Evolutionary conservation across 352 stramenopile genomes (phyloP), one percentile per base, ranked within the genome.

Genomic region (Phytophthora ramorum): DNA sequence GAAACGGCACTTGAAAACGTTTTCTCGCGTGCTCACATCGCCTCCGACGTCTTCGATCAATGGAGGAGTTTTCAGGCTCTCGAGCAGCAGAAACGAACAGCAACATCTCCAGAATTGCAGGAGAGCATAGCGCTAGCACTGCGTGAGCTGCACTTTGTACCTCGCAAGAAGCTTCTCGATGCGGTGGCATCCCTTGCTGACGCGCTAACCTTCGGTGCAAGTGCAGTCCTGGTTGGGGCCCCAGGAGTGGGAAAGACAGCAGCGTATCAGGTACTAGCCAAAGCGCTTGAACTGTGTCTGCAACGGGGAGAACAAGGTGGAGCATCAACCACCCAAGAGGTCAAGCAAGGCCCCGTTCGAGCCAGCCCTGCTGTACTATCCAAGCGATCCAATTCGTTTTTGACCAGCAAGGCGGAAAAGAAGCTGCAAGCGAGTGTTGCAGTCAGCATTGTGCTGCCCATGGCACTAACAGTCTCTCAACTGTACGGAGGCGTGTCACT

Each of bases 401-500:
- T 69, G 37, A 58, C 40, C 3, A 16, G 20, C 6, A 62, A 50
- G 12, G 16, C 7, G 4, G 65, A 57, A 0, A 59, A 51, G 47
- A 41, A 6, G 1, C 2, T 26, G 14, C 28, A 26, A 24, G 24
- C 17, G 4, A 72, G 45, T 47, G 44, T 69, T 8, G 30, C 53
- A 4, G 37, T 78, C 4, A 58, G 40, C 7, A 63, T 84, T 7
- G 75, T 86, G 8, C 34, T 85, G 0, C 75, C 78, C 3, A 75
- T 74, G 49, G 61, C 74, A 0, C 45, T 88, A 8, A 80, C 72
- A n/a, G 49, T 78, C 5, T 69, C 71, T 4, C 81, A 87, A 51
- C 62, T 90, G 0, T 88, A 87, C 38, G 81, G 81, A 20, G 73
- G 75, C 2, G 69, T 70, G 0, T 71, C 61, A 0, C 64, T 63